Base-by-base conservation (phyloP, 208 protist genomes). In the Leishmania gerbilli region DNA sequence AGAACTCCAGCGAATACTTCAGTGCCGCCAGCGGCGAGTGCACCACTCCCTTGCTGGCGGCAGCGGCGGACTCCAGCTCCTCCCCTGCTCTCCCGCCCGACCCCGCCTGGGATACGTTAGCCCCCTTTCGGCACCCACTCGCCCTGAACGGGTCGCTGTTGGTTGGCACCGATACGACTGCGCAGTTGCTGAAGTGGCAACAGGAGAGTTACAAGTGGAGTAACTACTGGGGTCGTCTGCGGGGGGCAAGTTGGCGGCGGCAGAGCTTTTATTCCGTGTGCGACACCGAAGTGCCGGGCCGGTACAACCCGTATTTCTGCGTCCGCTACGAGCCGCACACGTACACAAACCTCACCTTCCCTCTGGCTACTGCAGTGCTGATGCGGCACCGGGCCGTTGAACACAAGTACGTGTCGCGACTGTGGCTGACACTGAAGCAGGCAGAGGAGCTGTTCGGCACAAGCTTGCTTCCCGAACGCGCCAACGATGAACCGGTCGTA, bases 321-420 rank as follows among this genome's bases (percentile, higher is more conserved):
- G 82, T 90, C 49, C 71, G 64, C 71, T 97, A 97, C 85, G 71
- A 75, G 17, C 90, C 92, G 6, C 80, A 91, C 80, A 94, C 91
- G 47, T 84, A 87, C 72, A 92, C 87, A 0, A 88, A 86, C 71
- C 79, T 84, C 31, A 27, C 24, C 1, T 95, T 97, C 80, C 87
- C 92, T 11, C 9, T 6, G 17, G 8, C 55, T 21, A 76, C 91
- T 1, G 68, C 75, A 19, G 71, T 71, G 3, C 77, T 91, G 49
- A 97, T 97, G 92, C 84, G 82, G 51, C 79, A 91, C 62, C 88
- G 90, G 24, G 92, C 91, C 0, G 92, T 91, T 56, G 77, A 85
- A 31, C 90, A 92, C 83, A 89, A 89, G 60, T 97, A 97, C 71
- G 88, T 95, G 53, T 97, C 94, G 13, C 90, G 91, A 37, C 77